Conservation (phyloP, 352 stramenopile genomes). For the Phytophthora ramorum region DNA sequence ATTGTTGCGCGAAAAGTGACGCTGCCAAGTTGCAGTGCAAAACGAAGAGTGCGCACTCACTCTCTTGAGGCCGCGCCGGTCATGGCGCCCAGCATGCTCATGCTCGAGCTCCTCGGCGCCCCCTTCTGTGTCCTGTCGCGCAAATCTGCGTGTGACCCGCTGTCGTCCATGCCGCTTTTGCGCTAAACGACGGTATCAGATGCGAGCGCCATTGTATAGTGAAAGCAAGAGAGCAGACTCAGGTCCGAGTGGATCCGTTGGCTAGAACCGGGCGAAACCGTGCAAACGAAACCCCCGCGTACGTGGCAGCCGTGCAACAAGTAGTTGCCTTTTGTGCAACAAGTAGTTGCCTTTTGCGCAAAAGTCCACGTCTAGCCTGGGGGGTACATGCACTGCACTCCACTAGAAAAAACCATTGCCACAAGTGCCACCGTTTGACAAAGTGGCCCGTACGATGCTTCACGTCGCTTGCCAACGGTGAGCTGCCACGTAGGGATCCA, state of each 20-base stretch:
- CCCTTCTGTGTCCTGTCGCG: conserved; percentile 11
- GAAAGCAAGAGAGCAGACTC: conserved; percentile 19
- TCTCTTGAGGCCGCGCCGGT: conserved; percentile 19
- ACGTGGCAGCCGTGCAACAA: background rate
- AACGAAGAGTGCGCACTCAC: conserved; percentile 20
- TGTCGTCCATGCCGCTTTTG: conserved; percentile 4
- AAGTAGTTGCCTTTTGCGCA: background rate
- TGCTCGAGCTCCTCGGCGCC: background rate
- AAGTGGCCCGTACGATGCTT: background rate
- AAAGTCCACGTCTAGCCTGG: too few relatives aligned
- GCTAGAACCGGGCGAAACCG: conserved; percentile 13
- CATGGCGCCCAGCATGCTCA: conserved; percentile 25
- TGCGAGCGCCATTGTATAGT: conserved; percentile 13
- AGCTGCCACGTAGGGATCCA: background rate
- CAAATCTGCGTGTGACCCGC: background rate
- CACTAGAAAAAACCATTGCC: too few relatives aligned
- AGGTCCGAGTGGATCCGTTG: conserved; percentile 6
- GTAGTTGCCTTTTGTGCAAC: too few relatives aligned
- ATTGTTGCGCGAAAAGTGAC: conserved; percentile 16
- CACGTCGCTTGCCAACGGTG: too few relatives aligned
- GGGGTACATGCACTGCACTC: too few relatives aligned
- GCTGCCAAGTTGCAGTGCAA: background rate
- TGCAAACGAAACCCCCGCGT: conserved; percentile 12
- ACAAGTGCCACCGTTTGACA: background rate
- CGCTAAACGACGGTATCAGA: conserved; percentile 15